A percentile compares a stretch with the other conserved stretches of the same genome.
phyloP scores from a whole-genome alignment of 257 asterid species.

The Sherardia arvensis region DNA sequence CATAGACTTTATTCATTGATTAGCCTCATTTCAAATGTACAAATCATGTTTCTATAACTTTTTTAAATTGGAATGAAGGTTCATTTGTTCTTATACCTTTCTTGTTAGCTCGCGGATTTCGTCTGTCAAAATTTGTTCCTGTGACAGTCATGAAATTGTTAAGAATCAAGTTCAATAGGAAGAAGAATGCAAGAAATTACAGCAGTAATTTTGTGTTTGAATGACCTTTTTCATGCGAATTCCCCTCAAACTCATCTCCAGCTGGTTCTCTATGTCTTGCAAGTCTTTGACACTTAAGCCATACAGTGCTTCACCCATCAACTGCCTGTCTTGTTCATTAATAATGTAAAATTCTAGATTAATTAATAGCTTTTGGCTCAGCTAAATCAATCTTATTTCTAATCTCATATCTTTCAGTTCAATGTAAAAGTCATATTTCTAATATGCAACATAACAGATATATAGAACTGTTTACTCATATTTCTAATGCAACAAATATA shows the following conservation, averaged over 20 bases:
- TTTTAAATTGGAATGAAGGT: not conserved
- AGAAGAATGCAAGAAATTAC: not conserved
- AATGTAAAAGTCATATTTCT: no score
- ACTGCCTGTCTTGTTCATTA: constrained; percentile 35
- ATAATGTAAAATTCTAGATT: no score
- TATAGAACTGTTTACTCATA: no score
- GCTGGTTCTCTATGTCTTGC: constrained; percentile 58
- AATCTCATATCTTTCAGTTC: no score
- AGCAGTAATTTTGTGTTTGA: not conserved
- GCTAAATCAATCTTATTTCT: no score
- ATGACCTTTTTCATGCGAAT: constrained; percentile 61
- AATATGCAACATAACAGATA: no score
- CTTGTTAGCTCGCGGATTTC: constrained; percentile 54
- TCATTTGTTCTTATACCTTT: constrained; percentile 38
- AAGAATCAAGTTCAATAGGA: not conserved
- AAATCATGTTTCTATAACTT: not conserved
- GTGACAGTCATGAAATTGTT: not conserved
- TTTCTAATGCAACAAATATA: no score
- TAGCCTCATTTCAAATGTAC: not conserved
- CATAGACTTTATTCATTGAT: no score
- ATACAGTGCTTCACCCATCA: constrained; percentile 74
- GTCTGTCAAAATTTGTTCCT: constrained; percentile 53
- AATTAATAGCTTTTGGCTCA: no score
- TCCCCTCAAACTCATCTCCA: constrained; percentile 53
- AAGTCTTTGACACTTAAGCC: constrained; percentile 60